Conservation (phyloP, 176 grass and related monocot genomes). For the Oryza officinalis region DNA sequence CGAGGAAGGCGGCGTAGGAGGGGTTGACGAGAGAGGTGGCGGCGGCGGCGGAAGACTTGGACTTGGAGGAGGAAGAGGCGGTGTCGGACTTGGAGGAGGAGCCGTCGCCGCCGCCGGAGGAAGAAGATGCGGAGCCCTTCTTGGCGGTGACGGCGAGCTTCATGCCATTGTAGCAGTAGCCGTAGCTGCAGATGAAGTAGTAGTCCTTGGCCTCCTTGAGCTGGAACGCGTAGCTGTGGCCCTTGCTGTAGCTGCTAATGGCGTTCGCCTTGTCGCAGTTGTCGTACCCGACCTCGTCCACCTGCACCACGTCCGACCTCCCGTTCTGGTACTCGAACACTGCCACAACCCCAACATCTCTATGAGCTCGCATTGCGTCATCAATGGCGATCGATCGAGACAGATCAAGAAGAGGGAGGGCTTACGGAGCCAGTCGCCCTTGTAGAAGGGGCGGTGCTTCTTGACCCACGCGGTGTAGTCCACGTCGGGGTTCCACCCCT, state of each 20-base stretch:
- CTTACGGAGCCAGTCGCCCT: slow-evolving; percentile 95
- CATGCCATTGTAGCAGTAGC: slow-evolving; percentile 96
- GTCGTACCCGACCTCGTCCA: slow-evolving; percentile 77
- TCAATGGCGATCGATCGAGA: background rate
- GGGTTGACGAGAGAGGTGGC: background rate
- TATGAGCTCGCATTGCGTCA: background rate
- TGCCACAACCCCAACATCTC: background rate
- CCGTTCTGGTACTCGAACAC: slow-evolving; percentile 92
- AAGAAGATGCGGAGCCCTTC: slow-evolving; percentile 15
- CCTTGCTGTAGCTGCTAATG: slow-evolving; percentile 88
- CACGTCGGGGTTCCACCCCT: slow-evolving; percentile 92
- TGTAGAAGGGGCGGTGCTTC: slow-evolving; percentile 94
- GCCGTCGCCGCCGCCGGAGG: background rate
- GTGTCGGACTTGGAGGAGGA: background rate
- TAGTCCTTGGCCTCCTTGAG: slow-evolving; percentile 90
- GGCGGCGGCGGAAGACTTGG: background rate
- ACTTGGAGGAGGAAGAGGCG: background rate
- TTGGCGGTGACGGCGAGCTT: slow-evolving; percentile 75
- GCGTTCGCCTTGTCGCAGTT: slow-evolving; percentile 80
- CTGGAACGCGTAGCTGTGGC: slow-evolving; percentile 76
- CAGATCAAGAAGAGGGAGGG: background rate
- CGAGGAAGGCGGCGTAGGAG: background rate
- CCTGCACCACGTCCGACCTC: slow-evolving; percentile 77
- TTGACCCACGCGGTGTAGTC: slow-evolving; percentile 94
- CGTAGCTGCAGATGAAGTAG: slow-evolving; percentile 99